Base-by-base conservation (phyloP, 2,329 filamentous ascomycete species). In the Aureobasidium subglaciale region DNA sequence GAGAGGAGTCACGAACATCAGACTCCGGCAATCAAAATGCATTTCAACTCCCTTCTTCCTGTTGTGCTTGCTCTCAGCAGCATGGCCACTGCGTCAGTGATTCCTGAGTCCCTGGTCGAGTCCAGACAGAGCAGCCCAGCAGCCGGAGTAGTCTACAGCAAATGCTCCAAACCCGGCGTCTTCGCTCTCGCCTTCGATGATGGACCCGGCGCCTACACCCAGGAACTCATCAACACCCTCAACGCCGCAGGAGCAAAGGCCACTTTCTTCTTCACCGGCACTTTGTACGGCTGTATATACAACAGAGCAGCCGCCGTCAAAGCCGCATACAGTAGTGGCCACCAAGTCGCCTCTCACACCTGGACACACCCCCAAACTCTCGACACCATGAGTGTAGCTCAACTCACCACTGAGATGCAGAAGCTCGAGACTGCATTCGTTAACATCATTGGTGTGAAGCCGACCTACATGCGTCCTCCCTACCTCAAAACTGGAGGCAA, bases 161-260 rank as follows among this genome's bases (percentile, higher is more conserved):
- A 52, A 15, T 57, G 45, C 38, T 43, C 35, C 29, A 27, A 53
- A 11, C 55, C 55, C 13, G 46, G 46, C 6, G 69, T 92, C 22
- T 77, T 95, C n/a, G 90, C 88, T 0, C 77, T 96, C 34, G 95
- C 89, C 1, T 86, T 96, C 64, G 90, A 96, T 73, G 90, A 96
- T 71, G 87, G 84, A 25, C 90, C 90, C 0, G 91, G 87, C 1
- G 70, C 78, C 41, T 78, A 88, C 68, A 95, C 90, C 2, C 65
- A 71, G 43, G 81, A 84, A 56, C 90, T 96, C 57, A 73, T 90
- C 55, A 72, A 81, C 40, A 73, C 88, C 0, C 75, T 96, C 15
- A 73, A 76, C 25, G 68, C 68, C 5, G 78, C 88, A 65, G 77
- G 79, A 57, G 88, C 86, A 13, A 81, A 77, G 16, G 90, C 90